These are phyloP conservation scores for Ceratocystiopsis minuta DNA, from an alignment of 2,329 filamentous ascomycete genomes.

Conservation along the genomic window DNA sequence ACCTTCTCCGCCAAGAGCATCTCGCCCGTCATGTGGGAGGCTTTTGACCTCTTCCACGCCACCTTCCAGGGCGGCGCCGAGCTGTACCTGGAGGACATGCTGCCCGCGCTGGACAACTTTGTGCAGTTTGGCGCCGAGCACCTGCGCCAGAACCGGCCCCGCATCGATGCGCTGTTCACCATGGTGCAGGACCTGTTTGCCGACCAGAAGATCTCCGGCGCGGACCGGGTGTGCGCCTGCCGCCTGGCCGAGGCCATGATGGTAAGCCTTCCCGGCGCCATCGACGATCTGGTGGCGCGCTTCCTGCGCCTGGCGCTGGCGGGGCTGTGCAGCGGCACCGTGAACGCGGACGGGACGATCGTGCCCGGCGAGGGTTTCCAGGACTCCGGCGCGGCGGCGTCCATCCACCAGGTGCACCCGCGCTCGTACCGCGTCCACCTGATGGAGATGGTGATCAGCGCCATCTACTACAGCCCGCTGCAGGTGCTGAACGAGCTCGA, in stretches of 20 bases:
- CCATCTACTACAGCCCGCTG: conserved; percentile 89
- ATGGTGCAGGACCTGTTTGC: conserved; percentile 95
- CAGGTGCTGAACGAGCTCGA: conserved; percentile 79
- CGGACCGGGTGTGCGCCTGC: conserved; percentile 92
- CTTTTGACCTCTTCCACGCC: conserved; percentile 88
- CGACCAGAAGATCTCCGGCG: conserved; percentile 78
- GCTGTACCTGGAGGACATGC: conserved; percentile 96
- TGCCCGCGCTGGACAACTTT: conserved; percentile 94
- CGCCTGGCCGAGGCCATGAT: conserved; percentile 95
- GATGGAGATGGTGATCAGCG: conserved; percentile 98
- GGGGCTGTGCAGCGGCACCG: conserved; percentile 36
- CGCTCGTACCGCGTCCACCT: conserved; percentile 91
- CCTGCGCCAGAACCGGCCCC: conserved; percentile 66
- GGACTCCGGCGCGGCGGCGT: conserved; percentile 3
- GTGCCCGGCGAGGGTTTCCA: conserved; percentile 5
- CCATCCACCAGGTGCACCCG: conserved; percentile 41
- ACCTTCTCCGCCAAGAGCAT: conserved; percentile 95
- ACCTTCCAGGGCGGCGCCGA: conserved; percentile 96
- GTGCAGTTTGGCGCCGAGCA: conserved; percentile 77
- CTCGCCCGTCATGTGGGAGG: conserved; percentile 94
- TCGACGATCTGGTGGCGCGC: conserved; percentile 73
- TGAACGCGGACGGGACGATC: conserved; percentile 34
- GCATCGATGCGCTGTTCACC: conserved; percentile 72
- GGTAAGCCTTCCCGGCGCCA: conserved; percentile 76
- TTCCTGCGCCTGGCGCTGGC: conserved; percentile 84